Evolutionary conservation across 2,329 filamentous ascomycete genomes (phyloP), one percentile per base, ranked within the genome.

Genomic region (Claviceps pazoutovae): DNA sequence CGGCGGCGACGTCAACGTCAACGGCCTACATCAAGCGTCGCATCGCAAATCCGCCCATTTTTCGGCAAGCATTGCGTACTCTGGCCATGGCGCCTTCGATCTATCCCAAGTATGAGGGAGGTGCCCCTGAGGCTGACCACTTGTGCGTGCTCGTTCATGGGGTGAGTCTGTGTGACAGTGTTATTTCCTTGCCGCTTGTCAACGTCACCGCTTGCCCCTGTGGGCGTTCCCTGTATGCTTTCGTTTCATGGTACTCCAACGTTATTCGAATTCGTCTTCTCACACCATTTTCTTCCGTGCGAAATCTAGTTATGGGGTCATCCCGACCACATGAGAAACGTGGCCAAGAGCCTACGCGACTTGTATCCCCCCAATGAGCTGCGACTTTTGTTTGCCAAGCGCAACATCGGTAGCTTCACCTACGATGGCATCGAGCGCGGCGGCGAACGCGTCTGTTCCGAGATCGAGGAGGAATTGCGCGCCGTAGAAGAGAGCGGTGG

Each of bases 121-220:
- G 75, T 56, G 74, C 68, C 60, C 50, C 63, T 45, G 68, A 75
- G 53, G 80, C 83, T 47, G 75, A 84, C 57, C 86, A 90, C 65
- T 78, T 91, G 55, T 85, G 82, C 61, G 84, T 91, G 43, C 73
- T 91, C 45, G 82, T 89, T 50, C 86, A 91, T 63, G 80, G 86
- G 69, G 82, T 86, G 77, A 66, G 78, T 66, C 55, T 53, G 50
- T 55, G 34, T 9, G 38, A 21, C 37, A 4, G 37, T 37, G 17
- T 14, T 34, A 11, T 8, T 37, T 19, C 9, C 38, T 19, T 42
- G 11, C 42, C 42, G 19, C 19, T 23, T 44, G 6, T 44, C 34
- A 21, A n/a, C 21, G 36, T 44, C 11, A 23, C 4, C 4, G 14
- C 3, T 23, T 21, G 4, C n/a, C n/a, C n/a, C 43, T 34, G 30